A percentile compares a stretch with the other conserved stretches of the same genome.
Conservation (phyloP, 2,329 filamentous ascomycete genomes). For the Colletotrichum sp. region DNA sequence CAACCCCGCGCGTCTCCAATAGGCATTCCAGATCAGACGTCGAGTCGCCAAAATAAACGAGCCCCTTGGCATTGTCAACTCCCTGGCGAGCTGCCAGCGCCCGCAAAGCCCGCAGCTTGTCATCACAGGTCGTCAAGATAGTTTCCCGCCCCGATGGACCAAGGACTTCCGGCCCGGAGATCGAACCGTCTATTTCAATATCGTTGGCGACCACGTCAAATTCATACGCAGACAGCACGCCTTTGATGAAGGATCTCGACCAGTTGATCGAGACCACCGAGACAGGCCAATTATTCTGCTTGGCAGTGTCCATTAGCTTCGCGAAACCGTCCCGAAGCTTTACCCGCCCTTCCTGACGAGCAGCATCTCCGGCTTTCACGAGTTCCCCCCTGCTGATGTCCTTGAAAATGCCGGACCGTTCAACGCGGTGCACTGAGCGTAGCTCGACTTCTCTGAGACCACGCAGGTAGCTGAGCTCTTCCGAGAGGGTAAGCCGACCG, state of each 20-base stretch:
- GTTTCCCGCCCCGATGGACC: slow-evolving; percentile 27
- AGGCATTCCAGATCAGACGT: slow-evolving; percentile 62
- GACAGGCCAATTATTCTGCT: slow-evolving; percentile 39
- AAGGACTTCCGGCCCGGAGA: slow-evolving; percentile 44
- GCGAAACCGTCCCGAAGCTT: slow-evolving; percentile 45
- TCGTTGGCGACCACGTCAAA: slow-evolving; percentile 51
- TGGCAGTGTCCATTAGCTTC: slow-evolving; percentile 32
- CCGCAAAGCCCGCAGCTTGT: slow-evolving; percentile 51
- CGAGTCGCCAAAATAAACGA: slow-evolving; percentile 65
- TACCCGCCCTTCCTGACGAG: slow-evolving; percentile 37
- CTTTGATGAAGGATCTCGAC: slow-evolving; percentile 52
- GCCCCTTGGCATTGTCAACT: slow-evolving; percentile 21
- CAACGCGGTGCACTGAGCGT: slow-evolving; percentile 50
- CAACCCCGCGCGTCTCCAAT: slow-evolving; percentile 47
- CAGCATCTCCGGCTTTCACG: slow-evolving; percentile 40
- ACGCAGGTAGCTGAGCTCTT: slow-evolving; percentile 50
- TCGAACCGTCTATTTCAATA: slow-evolving; percentile 39
- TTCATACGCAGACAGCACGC: slow-evolving; percentile 39
- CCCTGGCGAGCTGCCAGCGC: slow-evolving; percentile 28
- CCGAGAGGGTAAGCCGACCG: slow-evolving; percentile 35
- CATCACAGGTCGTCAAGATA: slow-evolving; percentile 42
- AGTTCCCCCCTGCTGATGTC: slow-evolving; percentile 39
- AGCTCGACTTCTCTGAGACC: slow-evolving; percentile 50
- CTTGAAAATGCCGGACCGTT: slow-evolving; percentile 48
- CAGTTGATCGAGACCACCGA: slow-evolving; percentile 58